phyloP scores from a whole-genome alignment of 208 protist species.

The Herpetomonas tarakana region DNA sequence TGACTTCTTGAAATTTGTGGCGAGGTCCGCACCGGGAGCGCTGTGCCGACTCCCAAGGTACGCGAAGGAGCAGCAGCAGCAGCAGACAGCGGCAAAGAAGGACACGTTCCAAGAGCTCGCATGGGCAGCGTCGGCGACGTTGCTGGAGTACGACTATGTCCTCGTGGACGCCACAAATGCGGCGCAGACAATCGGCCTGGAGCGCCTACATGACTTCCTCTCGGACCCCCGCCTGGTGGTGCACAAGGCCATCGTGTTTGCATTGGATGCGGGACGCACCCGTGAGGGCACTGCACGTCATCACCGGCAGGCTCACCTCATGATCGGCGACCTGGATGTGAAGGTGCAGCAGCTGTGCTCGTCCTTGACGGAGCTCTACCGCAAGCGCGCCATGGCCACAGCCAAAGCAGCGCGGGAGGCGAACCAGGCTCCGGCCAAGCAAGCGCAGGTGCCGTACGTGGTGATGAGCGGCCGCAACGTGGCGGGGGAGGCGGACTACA shows the following conservation, averaged over 20 bases:
- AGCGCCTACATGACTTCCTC: slow-evolving; percentile 46
- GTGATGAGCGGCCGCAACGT: slow-evolving; percentile 73
- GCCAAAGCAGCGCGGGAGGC: not conserved
- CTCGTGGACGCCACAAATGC: slow-evolving; percentile 86
- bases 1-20: slow-evolving; percentile 83
- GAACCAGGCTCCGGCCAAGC: not conserved
- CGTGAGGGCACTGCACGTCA: slow-evolving; percentile 53
- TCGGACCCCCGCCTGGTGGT: slow-evolving; percentile 27
- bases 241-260: slow-evolving; percentile 61
- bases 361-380: slow-evolving; percentile 32
- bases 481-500: slow-evolving; percentile 88
- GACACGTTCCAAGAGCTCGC: no score
- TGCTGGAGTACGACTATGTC: slow-evolving; percentile 72
- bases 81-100: no score
- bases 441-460: slow-evolving; percentile 26
- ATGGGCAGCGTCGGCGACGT: no score
- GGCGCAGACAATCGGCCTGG: slow-evolving; percentile 65
- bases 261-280: slow-evolving; percentile 71
- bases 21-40: slow-evolving; percentile 52
- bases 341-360: slow-evolving; percentile 46
- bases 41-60: slow-evolving; percentile 47
- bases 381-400: slow-evolving; percentile 10
- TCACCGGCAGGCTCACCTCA: slow-evolving; percentile 49
- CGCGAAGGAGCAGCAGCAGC: not conserved
- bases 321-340: slow-evolving; percentile 74